phyloP scores from a whole-genome alignment of 2,329 filamentous ascomycete genomes.

The Talaromyces pinophilus region DNA sequence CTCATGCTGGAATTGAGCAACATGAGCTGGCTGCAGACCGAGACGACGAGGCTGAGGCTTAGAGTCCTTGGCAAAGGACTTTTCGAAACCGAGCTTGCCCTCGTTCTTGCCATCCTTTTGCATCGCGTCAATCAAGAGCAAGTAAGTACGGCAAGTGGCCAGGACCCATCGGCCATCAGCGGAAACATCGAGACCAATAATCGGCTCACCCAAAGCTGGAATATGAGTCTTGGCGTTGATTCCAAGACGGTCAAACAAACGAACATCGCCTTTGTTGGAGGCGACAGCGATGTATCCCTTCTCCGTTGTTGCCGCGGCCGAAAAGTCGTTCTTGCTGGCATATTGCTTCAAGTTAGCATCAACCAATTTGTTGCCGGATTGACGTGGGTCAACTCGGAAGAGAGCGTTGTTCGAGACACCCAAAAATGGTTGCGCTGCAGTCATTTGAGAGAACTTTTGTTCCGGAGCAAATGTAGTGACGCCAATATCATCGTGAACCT shows the following conservation, averaged over 20 bases:
- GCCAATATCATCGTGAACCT: constrained; percentile 92
- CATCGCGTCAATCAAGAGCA: constrained; percentile 86
- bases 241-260: constrained; percentile 91
- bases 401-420: constrained; percentile 91
- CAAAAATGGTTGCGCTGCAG: constrained; percentile 88
- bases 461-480: constrained; percentile 91
- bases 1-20: constrained; percentile 96
- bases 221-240: constrained; percentile 98
- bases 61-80: constrained; percentile 83
- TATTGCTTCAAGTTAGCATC: constrained; percentile 95
- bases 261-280: constrained; percentile 96
- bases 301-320: constrained; percentile 87
- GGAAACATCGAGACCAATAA: constrained; percentile 91
- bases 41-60: constrained; percentile 93
- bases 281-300: constrained; percentile 97
- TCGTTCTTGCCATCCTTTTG: constrained; percentile 95
- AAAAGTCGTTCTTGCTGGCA: constrained; percentile 95
- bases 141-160: constrained; percentile 89
- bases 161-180: constrained; percentile 95
- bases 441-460: constrained; percentile 95
- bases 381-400: constrained; percentile 88
- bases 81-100: constrained; percentile 97
- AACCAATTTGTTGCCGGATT: constrained; percentile 88
- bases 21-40: constrained; percentile 83
- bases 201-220: constrained; percentile 89